Evolutionary conservation across 2,329 filamentous ascomycete genomes (phyloP), one percentile per base, ranked within the genome.

Genomic region (Dactylellina haptotyla): DNA sequence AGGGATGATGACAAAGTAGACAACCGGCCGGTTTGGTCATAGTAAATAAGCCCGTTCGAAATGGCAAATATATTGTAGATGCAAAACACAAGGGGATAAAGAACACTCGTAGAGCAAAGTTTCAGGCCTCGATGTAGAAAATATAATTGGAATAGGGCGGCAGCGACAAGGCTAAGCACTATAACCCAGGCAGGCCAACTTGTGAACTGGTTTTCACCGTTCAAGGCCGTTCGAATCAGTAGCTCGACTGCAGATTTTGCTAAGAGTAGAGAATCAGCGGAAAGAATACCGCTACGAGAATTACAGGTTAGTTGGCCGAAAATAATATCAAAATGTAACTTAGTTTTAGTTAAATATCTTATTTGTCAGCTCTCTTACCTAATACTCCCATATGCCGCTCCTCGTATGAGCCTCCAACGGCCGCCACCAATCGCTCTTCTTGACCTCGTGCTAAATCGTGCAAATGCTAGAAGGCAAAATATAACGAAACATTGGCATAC

Each of bases 21-120:
- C 75, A 99, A 87, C 64, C 91, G 86, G 76, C 92, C 89, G 59
- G 90, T 90, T 81, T 99, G 95, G 78, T 90, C 87, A 83, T 98
- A 99, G 82, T 98, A 99, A 78, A 99, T 97, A 77, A 99, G 85
- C 30, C 95, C 95, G 81, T 99, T 95, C 77, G 98, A 84, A 77
- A 99, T 99, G 76, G 95, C 95, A 79, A 98, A 93, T 79, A 99
- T 97, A 84, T 99, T 99, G 85, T 98, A 99, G 76, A 98, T 88
- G 85, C 95, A 99, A 82, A 99, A 99, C 39, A 98, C 93, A 77
- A 98, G 89, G 3, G 95, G 95, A 81, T 99, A 99, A 77, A 99
- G 85, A 75, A 98, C 90, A 78, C 92, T 97, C 20, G 95, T 98
- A 62, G 93, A 97, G 81, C 96, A 93, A 58, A 99, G 86, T 82